Evolutionary conservation across 1,139 yeast genomes (phyloP), one percentile per base, ranked within the genome.

Genomic region (Yamadazyma songkhlaensis): DNA sequence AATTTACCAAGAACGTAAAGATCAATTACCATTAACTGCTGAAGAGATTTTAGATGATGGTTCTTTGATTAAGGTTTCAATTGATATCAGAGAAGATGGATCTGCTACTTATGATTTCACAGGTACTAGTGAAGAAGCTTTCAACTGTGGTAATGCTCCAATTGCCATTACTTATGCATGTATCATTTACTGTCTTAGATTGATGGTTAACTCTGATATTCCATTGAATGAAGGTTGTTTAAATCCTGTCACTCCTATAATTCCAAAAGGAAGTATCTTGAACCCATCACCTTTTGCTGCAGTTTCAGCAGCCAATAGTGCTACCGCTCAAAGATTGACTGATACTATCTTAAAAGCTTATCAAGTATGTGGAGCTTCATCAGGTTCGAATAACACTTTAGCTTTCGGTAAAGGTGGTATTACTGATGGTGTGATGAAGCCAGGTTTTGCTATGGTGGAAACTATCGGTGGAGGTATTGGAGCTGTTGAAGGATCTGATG

Each of bases 1-100:
- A 2, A 46, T 47, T 32, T 67, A 70, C 10, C 56, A 59, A 26
- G 47, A 50, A 24, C 52, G 57, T 42, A 54, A 45, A 31, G 59
- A 53, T 3, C 55, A 62, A 25, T 50, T 59, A 11, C 57, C 62
- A 8, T 54, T 80, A 21, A 45, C 45, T 11, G 78, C 83, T 12
- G 58, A 51, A 14, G 86, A 80, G 45, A 68, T 54, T 41, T 67
- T 80, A 62, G 86, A 80, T 51, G 85, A 80, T 49, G 86, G 86
- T 3, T 71, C 84, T 2, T 60, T 62, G 12, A 72, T 80, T 32
- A 46, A 59, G 14, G 62, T 79, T n/a, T 48, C 55, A 10, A 66
- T 80, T 37, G 64, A 64, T 9, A 62, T 77, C 29, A 59, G 64
- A 34, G 60, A 55, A 3, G 35, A 34, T 20, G 40, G 40, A 9